Conservation (phyloP, 31 red algal species). For the Odonthalia washingtoniensis region DNA sequence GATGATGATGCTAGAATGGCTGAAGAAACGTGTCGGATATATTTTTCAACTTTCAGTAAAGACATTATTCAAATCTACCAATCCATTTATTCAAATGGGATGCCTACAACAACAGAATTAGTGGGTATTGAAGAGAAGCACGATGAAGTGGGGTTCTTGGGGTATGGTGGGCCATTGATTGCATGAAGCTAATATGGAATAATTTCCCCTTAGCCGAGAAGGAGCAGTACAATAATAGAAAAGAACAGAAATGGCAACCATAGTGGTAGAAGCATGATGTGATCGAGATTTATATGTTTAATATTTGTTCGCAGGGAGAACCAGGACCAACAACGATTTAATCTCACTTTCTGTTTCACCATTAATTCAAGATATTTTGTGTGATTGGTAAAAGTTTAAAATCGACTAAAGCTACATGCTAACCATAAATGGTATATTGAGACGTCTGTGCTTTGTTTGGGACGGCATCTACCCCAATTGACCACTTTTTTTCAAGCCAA, state of each 20-base stretch:
- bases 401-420: background rate
- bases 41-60: constrained; percentile 18
- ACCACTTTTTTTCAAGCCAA: background rate
- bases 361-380: background rate
- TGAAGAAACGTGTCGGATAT: constrained; percentile 35
- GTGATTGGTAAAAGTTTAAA: background rate
- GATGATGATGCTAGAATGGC: constrained; percentile 43
- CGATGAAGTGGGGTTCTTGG: constrained; percentile 30
- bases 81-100: constrained; percentile 34
- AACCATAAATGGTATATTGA: background rate
- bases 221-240: constrained; percentile 25
- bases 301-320: background rate
- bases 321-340: background rate
- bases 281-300: background rate
- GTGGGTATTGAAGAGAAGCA: constrained; percentile 13
- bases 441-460: background rate
- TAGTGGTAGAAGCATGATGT: background rate
- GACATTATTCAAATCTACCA: constrained; percentile 20
- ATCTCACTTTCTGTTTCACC: background rate
- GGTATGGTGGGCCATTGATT: constrained; percentile 50
- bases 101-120: constrained; percentile 24
- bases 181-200: constrained; percentile 28
- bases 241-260: background rate
- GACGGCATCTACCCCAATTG: background rate
- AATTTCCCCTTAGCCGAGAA: constrained; percentile 24